A percentile compares a stretch with the other conserved stretches of the same genome.
These are phyloP conservation scores for Mollisia scopiformis DNA, from an alignment of 2,329 filamentous ascomycete species.

Conservation along the genomic window DNA sequence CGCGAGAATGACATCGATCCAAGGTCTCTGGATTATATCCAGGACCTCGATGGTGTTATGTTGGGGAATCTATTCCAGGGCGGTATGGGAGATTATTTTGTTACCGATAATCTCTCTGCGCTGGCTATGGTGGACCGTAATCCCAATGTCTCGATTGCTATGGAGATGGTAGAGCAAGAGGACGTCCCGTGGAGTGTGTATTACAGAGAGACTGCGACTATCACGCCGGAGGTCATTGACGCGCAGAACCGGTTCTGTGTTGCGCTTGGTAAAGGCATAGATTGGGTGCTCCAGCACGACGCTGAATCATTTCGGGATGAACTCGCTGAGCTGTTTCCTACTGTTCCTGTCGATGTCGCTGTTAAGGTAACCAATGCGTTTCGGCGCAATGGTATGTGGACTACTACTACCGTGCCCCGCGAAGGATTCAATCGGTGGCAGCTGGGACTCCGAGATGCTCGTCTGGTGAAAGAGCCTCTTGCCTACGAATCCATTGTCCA, in stretches of 20 bases:
- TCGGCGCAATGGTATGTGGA: constrained; percentile 11
- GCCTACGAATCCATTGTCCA: constrained; percentile 6
- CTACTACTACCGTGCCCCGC: constrained; percentile 1
- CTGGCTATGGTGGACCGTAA: constrained; percentile 7
- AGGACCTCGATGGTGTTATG: constrained; percentile 12
- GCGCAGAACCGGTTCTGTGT: constrained; percentile 10
- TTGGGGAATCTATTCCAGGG: constrained; percentile 11
- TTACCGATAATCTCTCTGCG: constrained; percentile 12
- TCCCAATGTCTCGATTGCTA: constrained; percentile 4
- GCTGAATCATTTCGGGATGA: constrained; percentile 10
- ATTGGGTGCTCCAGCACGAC: constrained; percentile 12
- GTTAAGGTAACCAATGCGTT: constrained; percentile 10
- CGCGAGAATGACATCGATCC: constrained; percentile 9
- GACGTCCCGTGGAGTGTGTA: constrained; percentile 14
- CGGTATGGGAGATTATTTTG: constrained; percentile 12
- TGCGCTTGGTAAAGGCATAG: constrained; percentile 8
- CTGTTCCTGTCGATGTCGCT: constrained; percentile 10
- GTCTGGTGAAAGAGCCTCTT: constrained; percentile 8
- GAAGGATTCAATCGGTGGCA: constrained; percentile 7
- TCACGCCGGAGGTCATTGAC: constrained; percentile 5
- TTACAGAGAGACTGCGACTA: constrained; percentile 5
- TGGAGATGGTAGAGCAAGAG: constrained; percentile 13
- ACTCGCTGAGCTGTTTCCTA: constrained; percentile 10
- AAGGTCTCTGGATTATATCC: constrained; percentile 8
- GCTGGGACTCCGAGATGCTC: constrained; percentile 4